Conservation (phyloP, 176 grass and related monocot species). For the Carex kokanica region DNA sequence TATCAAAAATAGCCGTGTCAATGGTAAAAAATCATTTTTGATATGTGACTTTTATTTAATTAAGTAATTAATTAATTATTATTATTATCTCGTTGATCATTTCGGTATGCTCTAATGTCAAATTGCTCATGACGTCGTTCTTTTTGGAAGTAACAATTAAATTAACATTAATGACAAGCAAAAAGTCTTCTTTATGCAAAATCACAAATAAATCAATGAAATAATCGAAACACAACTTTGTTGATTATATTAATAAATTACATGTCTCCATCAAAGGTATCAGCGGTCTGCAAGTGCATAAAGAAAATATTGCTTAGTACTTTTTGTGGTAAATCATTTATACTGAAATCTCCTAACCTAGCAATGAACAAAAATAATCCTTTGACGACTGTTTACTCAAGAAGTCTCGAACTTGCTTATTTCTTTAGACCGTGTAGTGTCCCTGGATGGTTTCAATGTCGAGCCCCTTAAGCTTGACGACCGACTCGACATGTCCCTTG, state of each 20-base stretch:
- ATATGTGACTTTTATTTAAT: too few relatives aligned
- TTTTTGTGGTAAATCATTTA: neutral
- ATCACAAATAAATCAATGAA: neutral
- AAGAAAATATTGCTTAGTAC: neutral
- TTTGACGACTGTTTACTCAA: neutral
- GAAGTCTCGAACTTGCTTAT: neutral
- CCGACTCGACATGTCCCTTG: constrained; percentile 27
- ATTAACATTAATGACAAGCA: neutral
- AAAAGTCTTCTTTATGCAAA: neutral
- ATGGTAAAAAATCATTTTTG: too few relatives aligned
- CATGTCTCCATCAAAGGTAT: constrained; percentile 1
- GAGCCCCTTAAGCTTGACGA: constrained; percentile 27
- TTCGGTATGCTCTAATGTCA: neutral
- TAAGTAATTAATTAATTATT: neutral
- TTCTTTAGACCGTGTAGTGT: constrained; percentile 28
- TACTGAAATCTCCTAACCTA: constrained; percentile 27
- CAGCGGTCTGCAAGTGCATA: neutral
- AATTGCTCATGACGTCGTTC: neutral
- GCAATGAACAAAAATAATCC: constrained; percentile 17
- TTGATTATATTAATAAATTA: constrained; percentile 12
- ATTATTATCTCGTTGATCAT: neutral
- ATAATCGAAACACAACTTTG: neutral
- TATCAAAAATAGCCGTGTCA: too few relatives aligned
- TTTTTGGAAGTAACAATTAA: neutral
- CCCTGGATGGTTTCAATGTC: constrained; percentile 9